Conservation (phyloP, 2,329 filamentous ascomycete genomes). For the Hypoxylon sp. region DNA sequence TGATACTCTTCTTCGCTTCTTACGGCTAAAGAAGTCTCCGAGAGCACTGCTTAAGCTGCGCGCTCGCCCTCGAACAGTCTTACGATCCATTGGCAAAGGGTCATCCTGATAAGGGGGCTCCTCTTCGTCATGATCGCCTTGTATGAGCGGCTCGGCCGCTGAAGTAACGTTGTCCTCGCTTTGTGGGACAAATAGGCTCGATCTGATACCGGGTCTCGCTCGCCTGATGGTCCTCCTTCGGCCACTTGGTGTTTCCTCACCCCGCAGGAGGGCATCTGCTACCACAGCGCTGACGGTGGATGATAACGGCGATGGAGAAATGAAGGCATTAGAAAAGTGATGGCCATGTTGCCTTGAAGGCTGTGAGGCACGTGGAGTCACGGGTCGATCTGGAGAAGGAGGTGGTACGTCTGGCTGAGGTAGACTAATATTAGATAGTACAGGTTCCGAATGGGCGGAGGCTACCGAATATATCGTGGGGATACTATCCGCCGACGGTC, state of each 20-base stretch:
- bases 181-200: conserved; percentile 69
- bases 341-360: conserved; percentile 57
- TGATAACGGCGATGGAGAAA: conserved; percentile 72
- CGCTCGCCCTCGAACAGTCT: conserved; percentile 54
- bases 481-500: conserved; percentile 53
- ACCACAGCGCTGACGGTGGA: conserved; percentile 72
- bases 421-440: conserved; percentile 45
- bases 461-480: conserved; percentile 51
- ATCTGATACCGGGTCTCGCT: conserved; percentile 65
- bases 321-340: conserved; percentile 64
- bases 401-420: conserved; percentile 42
- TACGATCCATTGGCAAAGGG: conserved; percentile 33
- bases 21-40: conserved; percentile 56
- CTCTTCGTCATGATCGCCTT: conserved; percentile 36
- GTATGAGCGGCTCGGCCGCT: conserved; percentile 46
- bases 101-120: conserved; percentile 45
- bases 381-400: conserved; percentile 50
- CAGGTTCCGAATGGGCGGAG: conserved; percentile 51
- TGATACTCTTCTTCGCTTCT: conserved; percentile 50
- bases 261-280: conserved; percentile 67
- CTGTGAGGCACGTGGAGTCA: conserved; percentile 52
- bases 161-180: conserved; percentile 52
- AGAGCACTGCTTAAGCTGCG: conserved; percentile 60
- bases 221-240: conserved; percentile 63
- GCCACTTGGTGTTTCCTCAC: conserved; percentile 58